Base-by-base conservation (phyloP, 495 filamentous ascomycete genomes). In the Glarea lozoyensis region DNA sequence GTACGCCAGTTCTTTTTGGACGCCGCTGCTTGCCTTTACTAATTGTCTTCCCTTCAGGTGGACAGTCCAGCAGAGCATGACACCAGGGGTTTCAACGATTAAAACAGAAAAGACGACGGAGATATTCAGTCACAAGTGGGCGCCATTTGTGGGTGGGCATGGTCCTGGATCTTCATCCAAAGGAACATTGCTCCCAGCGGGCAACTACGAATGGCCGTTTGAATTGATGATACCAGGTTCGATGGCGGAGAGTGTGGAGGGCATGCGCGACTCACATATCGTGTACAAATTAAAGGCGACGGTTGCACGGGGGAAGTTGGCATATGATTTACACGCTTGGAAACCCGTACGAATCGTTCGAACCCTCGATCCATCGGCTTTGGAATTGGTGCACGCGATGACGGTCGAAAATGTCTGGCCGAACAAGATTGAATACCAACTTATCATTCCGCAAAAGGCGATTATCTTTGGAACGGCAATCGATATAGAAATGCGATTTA, bases 361-460 rank as follows among this genome's bases (percentile, higher is more conserved):
- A 39, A 96, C 90, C 3, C 64, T 95, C 38, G 83, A 86, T 23
- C 70, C 84, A 12, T 80, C 83, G 30, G 81, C 85, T 21, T 69
- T 92, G 44, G 90, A 95, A 57, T 70, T 92, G 46, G 76, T 83
- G 13, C 84, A 92, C 57, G 82, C 84, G 10, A 88, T 89, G 86
- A 88, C 82, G n/a, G 80, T 94, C 40, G 85, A 94, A 60, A 94
- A 94, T 54, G 76, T 92, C 42, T 98, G 92, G 92, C 78, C 84
- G 10, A 85, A 89, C 62, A 98, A 98, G 67, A 75, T 96, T 53
- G 80, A 92, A 55, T 97, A 97, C 59, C 84, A 83, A 5, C 82
- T 98, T 44, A 79, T 81, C 46, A 81, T 89, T 6, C 89, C 92
- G 2, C 86, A 82, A 41, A 94, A 93, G 55, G 90, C 88, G 0